Evolutionary conservation across 495 filamentous ascomycete species (phyloP).

Genomic region (Corynascus novoguineensis): DNA sequence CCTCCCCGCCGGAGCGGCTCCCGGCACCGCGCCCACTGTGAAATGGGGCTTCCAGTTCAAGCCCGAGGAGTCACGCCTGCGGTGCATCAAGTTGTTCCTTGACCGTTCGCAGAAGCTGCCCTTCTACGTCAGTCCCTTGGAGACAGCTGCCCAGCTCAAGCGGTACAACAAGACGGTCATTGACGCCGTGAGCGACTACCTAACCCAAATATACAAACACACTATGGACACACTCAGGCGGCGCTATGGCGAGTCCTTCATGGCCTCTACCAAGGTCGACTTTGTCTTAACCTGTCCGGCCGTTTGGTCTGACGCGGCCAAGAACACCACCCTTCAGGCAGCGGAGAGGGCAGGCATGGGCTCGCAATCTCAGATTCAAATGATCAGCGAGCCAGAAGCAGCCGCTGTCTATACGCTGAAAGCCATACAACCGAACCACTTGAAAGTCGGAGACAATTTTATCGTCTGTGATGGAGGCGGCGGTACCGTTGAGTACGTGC

Average conservation of each 20-base stretch:
- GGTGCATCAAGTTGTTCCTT: constrained; percentile 75
- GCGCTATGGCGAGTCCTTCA: constrained; percentile 56
- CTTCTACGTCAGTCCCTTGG: constrained; percentile 68
- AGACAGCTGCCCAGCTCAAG: constrained; percentile 67
- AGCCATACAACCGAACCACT: constrained; percentile 58
- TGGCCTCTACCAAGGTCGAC: constrained; percentile 56
- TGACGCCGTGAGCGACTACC: constrained; percentile 61
- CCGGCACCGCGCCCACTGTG: constrained; percentile 37
- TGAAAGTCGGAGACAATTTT: constrained; percentile 63
- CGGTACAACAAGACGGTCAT: constrained; percentile 56
- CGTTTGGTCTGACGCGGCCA: constrained; percentile 76
- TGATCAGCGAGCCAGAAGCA: constrained; percentile 72
- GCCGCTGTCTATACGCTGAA: constrained; percentile 69
- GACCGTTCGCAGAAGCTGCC: constrained; percentile 72
- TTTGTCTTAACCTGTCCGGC: constrained; percentile 73
- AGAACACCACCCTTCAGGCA: constrained; percentile 57
- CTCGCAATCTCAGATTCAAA: constrained; percentile 50
- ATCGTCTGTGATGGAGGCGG: constrained; percentile 72
- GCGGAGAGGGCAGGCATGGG: constrained; percentile 67
- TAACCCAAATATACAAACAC: constrained; percentile 63
- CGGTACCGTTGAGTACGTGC: constrained; percentile 60
- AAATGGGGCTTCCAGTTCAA: constrained; percentile 77
- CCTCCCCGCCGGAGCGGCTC: constrained; percentile 31
- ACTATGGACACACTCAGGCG: constrained; percentile 67
- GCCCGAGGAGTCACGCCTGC: constrained; percentile 65